Percentiles rank a stretch among this genome's conserved stretches.
Evolutionary conservation across 768 basidiomycete genomes (phyloP).

Genomic region (Russula compacta): DNA sequence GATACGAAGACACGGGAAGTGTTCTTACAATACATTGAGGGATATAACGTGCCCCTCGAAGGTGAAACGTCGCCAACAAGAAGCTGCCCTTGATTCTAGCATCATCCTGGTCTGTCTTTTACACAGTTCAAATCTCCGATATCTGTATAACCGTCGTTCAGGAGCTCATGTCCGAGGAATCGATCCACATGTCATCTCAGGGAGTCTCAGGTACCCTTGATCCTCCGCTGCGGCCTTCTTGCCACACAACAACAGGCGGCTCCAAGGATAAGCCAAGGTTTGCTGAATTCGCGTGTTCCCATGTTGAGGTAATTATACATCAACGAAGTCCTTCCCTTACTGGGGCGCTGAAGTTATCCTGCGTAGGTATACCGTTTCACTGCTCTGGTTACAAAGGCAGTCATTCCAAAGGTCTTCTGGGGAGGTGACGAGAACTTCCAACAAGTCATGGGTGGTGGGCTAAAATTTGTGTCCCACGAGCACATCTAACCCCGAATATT

Average conservation of each 20-base stretch:
- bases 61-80: conserved; percentile 34
- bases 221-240: conserved; percentile 46
- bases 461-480: not conserved
- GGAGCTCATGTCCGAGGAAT: conserved; percentile 72
- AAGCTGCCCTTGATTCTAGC: conserved; percentile 45
- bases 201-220: conserved; percentile 29
- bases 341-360: not conserved
- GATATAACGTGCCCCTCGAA: conserved; percentile 71
- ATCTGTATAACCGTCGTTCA: conserved; percentile 23
- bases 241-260: conserved; percentile 35
- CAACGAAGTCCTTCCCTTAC: not conserved
- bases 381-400: conserved; percentile 47
- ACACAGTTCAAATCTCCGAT: not conserved
- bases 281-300: conserved; percentile 60
- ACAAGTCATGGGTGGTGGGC: conserved; percentile 44
- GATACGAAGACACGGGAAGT: conserved; percentile 58
- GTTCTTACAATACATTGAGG: conserved; percentile 57
- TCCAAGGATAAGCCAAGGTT: conserved; percentile 60
- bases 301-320: conserved; percentile 43
- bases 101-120: conserved; percentile 46
- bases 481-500: not conserved
- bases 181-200: conserved; percentile 49
- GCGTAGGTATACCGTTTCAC: conserved; percentile 64
- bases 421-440: conserved; percentile 60
- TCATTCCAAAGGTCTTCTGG: conserved; percentile 75